Evolutionary conservation across 306 rosid species (phyloP), one percentile per base, ranked within the genome.

Genomic region (Lotus japonicus): DNA sequence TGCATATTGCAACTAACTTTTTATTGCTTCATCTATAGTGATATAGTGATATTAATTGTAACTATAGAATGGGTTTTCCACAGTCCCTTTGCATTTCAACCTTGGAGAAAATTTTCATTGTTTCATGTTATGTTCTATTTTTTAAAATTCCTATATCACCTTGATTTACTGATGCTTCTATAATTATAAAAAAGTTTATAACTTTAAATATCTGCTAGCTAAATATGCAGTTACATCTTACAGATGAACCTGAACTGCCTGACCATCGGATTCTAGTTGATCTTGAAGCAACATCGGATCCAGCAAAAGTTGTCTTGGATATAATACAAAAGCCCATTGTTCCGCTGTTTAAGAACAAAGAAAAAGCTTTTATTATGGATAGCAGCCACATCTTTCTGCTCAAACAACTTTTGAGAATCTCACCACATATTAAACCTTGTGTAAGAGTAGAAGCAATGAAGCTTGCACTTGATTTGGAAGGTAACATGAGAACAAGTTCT

Each of bases 331-430:
- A 15, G 21, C 11, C 63, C 35, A 49, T 77, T 23, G 6, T 65
- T 56, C 68, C 76, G 4, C 57, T 58, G 21, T 70, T 73, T 81
- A 36, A 23, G 46, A 72, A 62, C 16, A 68, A 42, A 66, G 78
- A 61, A 17, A 23, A 10, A 8, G 42, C 12, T 42, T 80, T 16
- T 52, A 60, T 41, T 57, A 9, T 63, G 54, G 70, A 65, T 50
- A 61, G 10, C 6, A 6, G 52, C 5, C 67, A 43, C 63, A 60
- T 80, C 11, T 12, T 35, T 38, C 43, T 80, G 53, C 41, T 62
- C 6, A 36, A 39, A 4, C 53, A 43, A 19, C 39, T 62, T 38
- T 11, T 21, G 68, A 43, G 4, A 62, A 62, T 62, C 41, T 42
- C 38, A 21, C 68, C 53, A 62, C 4, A 21, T n/a, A 43, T 62